Conservation (phyloP, 306 rosid genomes). For the Alnus rubra region DNA sequence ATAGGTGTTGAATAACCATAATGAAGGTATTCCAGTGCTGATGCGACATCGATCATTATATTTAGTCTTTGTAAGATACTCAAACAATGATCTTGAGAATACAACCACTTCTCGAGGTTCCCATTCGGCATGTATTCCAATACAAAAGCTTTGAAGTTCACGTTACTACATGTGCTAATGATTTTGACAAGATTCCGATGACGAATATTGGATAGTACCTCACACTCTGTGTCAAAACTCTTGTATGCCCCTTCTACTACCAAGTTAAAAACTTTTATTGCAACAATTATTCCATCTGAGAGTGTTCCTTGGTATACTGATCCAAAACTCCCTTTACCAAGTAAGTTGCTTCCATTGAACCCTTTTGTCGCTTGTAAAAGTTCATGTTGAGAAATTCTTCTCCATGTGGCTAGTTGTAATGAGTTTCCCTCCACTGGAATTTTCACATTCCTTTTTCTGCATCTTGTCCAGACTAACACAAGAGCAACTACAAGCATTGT, state of each 20-base stretch:
- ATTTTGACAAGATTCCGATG: constrained; percentile 30
- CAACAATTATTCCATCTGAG: constrained; percentile 21
- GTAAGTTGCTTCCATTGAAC: constrained; percentile 16
- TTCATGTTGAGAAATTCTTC: constrained; percentile 24
- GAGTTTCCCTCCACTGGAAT: background rate
- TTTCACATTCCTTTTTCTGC: constrained; percentile 1
- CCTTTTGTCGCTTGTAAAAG: constrained; percentile 27
- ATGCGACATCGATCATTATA: constrained; percentile 36
- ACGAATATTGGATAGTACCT: constrained; percentile 20
- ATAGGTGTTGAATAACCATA: constrained; percentile 28
- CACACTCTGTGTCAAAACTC: constrained; percentile 30
- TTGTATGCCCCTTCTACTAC: constrained; percentile 6
- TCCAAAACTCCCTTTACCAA: constrained; percentile 29
- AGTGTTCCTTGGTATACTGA: constrained; percentile 29
- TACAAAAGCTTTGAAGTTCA: constrained; percentile 29
- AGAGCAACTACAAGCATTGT: constrained; percentile 6
- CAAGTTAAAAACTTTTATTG: constrained; percentile 26
- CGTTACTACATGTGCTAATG: constrained; percentile 21
- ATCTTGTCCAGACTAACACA: background rate
- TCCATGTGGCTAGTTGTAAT: background rate
- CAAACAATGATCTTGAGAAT: constrained; percentile 16
- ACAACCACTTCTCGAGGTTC: constrained; percentile 32
- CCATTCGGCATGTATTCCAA: constrained; percentile 35
- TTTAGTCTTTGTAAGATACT: constrained; percentile 29
- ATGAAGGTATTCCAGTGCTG: constrained; percentile 35